phyloP scores from a whole-genome alignment of 805 yeast genomes.

The Wickerhamia fluorescens region DNA sequence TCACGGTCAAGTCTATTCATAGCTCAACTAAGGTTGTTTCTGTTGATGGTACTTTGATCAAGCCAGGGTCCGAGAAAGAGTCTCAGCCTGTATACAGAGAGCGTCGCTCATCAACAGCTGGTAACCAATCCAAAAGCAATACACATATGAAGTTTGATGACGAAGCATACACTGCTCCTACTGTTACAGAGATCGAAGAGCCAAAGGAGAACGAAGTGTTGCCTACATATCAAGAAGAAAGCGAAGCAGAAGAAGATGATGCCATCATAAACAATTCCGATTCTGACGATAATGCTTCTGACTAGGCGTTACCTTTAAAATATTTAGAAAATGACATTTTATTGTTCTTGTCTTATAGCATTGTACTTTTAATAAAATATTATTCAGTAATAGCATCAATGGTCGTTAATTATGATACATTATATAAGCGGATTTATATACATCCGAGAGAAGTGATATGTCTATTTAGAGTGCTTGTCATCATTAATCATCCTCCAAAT shows the following conservation, averaged over 20 bases:
- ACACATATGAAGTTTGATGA: conserved; percentile 39
- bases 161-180: conserved; percentile 8
- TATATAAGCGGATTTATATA: no score
- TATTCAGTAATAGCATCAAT: no score
- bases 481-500: conserved; percentile 41
- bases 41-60: conserved; percentile 77
- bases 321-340: conserved; percentile 1
- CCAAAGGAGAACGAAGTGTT: conserved; percentile 11
- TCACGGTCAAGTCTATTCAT: conserved; percentile 66
- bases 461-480: conserved; percentile 15
- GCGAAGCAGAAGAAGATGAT: conserved; percentile 17
- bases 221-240: conserved; percentile 12
- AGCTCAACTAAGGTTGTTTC: conserved; percentile 78
- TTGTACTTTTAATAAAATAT: no score
- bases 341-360: no score
- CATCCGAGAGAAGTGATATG: no score
- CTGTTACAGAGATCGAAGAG: conserved; percentile 8
- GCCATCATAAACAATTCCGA: conserved; percentile 17
- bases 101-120: no score
- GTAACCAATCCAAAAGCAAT: no score
- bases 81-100: conserved; percentile 48
- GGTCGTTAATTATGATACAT: no score
- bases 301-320: no score
- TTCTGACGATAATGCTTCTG: conserved; percentile 18
- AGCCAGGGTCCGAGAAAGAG: conserved; percentile 50